Base-by-base conservation (phyloP, 805 yeast species). In the Clavispora carvajalis region DNA sequence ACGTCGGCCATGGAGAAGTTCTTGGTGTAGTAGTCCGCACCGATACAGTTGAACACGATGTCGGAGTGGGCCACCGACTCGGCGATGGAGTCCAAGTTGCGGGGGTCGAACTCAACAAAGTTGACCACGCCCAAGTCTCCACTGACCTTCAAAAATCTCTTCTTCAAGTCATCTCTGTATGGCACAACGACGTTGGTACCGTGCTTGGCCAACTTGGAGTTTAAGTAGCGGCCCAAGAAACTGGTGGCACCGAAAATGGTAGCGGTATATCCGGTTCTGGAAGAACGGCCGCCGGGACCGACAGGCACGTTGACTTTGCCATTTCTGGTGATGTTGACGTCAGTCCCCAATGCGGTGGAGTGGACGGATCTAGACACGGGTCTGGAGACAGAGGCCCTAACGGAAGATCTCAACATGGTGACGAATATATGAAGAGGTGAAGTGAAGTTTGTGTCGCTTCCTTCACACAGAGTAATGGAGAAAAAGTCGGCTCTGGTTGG, bases 101-200 rank as follows among this genome's bases (percentile, higher is more conserved):
- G 74, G 48, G 87, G 68, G 60, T 87, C 95, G 54, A 85, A 78
- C 63, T 87, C 95, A 48, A 85, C 78, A 60, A 80, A 82, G 65
- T 83, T 84, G 22, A 87, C 88, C 33, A 87, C 95, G 23, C 95
- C 95, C 49, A 86, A 75, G 62, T 87, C 95, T 34, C 95, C 95
- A 36, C 81, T 73, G 40, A 84, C 85, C 66, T 85, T 87, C 52
- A 87, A 71, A 57, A 83, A 85, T 54, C 95, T 75, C 63, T 74
- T 81, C 57, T 80, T 77, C 72, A 80, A 71, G 54, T 82, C 90
- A 58, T 87, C 90, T 57, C 95, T 74, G 69, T 58, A 86, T n/a
- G 95, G 95, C 17, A 78, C 81, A 37, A 85, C 77, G 7, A 83
- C 79, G 40, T 74, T 63, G 22, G 95, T 87, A 47, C 95, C 95